Base-by-base conservation (phyloP, 345 rosid genomes). In the Gossypium turneri region DNA sequence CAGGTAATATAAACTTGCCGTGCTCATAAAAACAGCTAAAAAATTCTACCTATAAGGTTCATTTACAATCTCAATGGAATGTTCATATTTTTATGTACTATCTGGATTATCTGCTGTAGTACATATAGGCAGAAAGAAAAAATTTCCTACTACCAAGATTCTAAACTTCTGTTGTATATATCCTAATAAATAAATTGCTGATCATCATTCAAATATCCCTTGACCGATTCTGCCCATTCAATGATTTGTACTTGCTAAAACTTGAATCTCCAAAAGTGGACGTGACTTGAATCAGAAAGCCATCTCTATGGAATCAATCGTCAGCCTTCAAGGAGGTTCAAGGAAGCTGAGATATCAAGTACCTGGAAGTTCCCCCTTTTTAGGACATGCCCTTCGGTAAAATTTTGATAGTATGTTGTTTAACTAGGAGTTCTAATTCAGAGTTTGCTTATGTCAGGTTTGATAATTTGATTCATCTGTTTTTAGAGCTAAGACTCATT, bases 401-500 rank as follows among this genome's bases (percentile, higher is more conserved):
- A 25, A 11, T 47, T 67, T 68, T 50, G 7, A 25, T 24, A 48
- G 41, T 67, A 48, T 48, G 56, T 48, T 67, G 34, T 45, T 44
- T 45, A 45, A 12, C 53, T 20, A 45, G 12, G 55, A 22, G 10
- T 67, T 12, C 7, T 66, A 43, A 0, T 43, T 44, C 52, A 4
- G 10, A 24, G 7, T 47, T 24, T 22, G 55, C 13, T 24, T 44
- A 20, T 65, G 38, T 20, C 20, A 15, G 19, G 20, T 67, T 22
- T 24, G 38, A 47, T 67, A 67, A 68, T 68, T 68, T 68, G 72
- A 48, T 50, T 67, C 48, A 2, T 45, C 56, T 67, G 38, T 47
- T 67, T 2, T 47, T 1, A 41, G 53, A 12, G 53, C 17, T 67
- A 22, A 34, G 52, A 45, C 34, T 44, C 2, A 12, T 9, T 16